Evolutionary conservation across 1,284 basidiomycete genomes (phyloP), one percentile per base, ranked within the genome.

Genomic region (Laetiporus sulphureus): DNA sequence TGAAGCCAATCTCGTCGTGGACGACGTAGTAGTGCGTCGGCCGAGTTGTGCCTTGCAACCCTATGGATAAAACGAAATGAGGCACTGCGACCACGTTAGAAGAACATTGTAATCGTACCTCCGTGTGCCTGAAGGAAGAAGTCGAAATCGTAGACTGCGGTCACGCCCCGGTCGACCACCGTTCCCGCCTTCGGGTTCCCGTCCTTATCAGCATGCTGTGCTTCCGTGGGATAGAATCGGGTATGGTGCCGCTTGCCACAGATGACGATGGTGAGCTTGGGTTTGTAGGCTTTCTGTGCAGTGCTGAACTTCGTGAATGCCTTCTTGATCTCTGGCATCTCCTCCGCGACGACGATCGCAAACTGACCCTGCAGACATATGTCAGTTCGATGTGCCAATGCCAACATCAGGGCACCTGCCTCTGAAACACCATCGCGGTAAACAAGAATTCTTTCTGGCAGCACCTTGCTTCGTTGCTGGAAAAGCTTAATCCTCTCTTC

Each of bases 211-310:
- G 76, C 82, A 30, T 74, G 62, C 8, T 54, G 54, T 2, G 57
- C 58, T 25, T 75, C 69, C 3, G 77, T 80, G 3, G 87, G 84
- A 56, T 77, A 90, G 67, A 91, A 90, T 11, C 87, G 79, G 8
- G 87, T 87, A 57, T 91, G 84, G 51, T 91, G 89, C 2, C 88
- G 75, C 63, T 91, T 91, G 16, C 82, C 79, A 57, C 85, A 89
- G 42, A 90, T 75, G 47, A 90, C 75, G 49, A 89, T 83, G 7
- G 79, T 83, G 6, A 91, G 60, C 53, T 78, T 75, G 1, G 86
- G 88, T 3, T 57, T 65, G 60, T 87, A 90, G 2, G 57, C 61
- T 18, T 46, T 51, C 41, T 69, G 62, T 0, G 69, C 51, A 1
- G 64, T 67, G 47, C 69, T 60, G 54, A 81, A 79, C 40, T 68